phyloP scores from a whole-genome alignment of 306 rosid species.

The Biancaea sappan region DNA sequence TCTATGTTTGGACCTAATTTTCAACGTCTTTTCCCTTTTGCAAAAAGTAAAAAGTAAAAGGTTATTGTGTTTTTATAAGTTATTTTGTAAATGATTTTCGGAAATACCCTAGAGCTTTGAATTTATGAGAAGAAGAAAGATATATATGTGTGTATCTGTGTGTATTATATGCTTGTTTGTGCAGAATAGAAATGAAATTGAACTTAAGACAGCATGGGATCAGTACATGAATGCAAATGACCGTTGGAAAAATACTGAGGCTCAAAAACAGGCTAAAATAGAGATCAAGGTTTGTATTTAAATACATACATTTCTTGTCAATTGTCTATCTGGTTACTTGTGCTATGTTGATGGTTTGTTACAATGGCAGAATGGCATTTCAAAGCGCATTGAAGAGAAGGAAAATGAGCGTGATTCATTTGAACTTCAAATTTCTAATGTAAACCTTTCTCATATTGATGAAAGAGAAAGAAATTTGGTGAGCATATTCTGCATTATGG shows the following conservation, averaged over 20 bases:
- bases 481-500: constrained; percentile 39
- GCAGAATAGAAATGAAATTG: constrained; percentile 64
- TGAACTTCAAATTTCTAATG: constrained; percentile 60
- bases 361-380: constrained; percentile 60
- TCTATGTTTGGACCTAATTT: neutral
- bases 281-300: constrained; percentile 63
- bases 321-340: constrained; percentile 20
- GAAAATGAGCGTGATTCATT: constrained; percentile 55
- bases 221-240: constrained; percentile 69
- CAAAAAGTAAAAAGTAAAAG: constrained; percentile 12
- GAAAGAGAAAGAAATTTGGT: constrained; percentile 85
- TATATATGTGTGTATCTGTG: neutral
- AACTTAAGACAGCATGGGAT: constrained; percentile 71
- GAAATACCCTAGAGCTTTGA: constrained; percentile 13
- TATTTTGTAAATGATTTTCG: neutral
- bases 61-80: neutral
- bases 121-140: constrained; percentile 8
- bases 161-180: constrained; percentile 27
- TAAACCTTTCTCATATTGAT: constrained; percentile 64
- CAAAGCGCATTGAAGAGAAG: constrained; percentile 74
- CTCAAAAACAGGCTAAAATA: constrained; percentile 61
- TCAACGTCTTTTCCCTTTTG: constrained; percentile 19
- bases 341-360: constrained; percentile 33
- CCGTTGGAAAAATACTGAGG: constrained; percentile 63
- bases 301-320: constrained; percentile 26